Conservation (phyloP, 179 eudicot genomes). For the Monotropa hypopitys region DNA sequence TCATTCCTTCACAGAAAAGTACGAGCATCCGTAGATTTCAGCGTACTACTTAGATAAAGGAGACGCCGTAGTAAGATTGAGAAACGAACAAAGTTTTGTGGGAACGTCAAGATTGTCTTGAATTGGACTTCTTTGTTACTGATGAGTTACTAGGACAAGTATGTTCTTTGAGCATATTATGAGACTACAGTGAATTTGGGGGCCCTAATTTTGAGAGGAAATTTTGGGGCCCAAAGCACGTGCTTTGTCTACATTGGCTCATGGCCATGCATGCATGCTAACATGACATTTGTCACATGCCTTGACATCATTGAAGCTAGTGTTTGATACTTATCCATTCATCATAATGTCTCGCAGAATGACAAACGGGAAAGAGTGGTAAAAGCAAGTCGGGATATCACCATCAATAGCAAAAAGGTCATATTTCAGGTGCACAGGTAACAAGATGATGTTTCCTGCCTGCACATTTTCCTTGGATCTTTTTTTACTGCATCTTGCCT, state of each 20-base stretch:
- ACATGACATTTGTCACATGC: not conserved
- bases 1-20: not conserved
- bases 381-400: conserved; percentile 89
- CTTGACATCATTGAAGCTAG: not conserved
- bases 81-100: not conserved
- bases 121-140: not conserved
- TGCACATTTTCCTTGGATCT: not conserved
- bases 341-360: conserved; percentile 34
- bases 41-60: not conserved
- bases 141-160: not conserved
- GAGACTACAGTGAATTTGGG: not conserved
- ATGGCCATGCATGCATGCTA: not conserved
- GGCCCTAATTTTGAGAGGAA: not conserved
- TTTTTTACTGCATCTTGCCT: not conserved
- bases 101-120: not conserved
- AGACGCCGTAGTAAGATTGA: not conserved
- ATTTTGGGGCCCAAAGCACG: not conserved
- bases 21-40: not conserved
- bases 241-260: not conserved
- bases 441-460: not conserved
- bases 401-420: conserved; percentile 92
- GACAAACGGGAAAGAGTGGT: conserved; percentile 91
- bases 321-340: not conserved
- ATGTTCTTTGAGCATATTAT: not conserved
- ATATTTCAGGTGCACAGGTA: conserved; percentile 98